Percentiles rank a stretch among this genome's conserved stretches.
These are phyloP conservation scores for Aphanoascus verrucosus DNA, from an alignment of 2,329 filamentous ascomycete species.

Conservation along the genomic window DNA sequence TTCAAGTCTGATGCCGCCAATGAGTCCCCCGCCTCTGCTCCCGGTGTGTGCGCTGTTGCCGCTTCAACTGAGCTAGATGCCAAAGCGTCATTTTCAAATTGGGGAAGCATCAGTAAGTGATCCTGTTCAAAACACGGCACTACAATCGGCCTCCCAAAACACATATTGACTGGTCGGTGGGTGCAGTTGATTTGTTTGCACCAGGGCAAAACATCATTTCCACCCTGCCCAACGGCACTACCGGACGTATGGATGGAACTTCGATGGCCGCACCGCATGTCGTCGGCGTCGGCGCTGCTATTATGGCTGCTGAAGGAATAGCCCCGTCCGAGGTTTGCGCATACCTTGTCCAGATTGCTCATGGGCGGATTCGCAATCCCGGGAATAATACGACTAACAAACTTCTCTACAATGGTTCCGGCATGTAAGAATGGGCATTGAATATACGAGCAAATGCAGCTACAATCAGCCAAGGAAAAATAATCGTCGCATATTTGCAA, in stretches of 20 bases:
- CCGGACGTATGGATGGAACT: constrained; percentile 35
- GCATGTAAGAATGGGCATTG: neutral
- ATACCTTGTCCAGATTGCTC: constrained; percentile 45
- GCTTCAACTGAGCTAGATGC: constrained; percentile 28
- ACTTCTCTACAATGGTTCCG: constrained; percentile 24
- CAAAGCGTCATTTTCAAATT: constrained; percentile 35
- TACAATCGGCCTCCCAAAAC: no score
- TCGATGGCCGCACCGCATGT: constrained; percentile 37
- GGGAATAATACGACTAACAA: constrained; percentile 21
- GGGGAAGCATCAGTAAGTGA: constrained; percentile 27
- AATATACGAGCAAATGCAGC: no score
- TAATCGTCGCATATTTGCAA: no score
- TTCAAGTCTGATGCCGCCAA: constrained; percentile 24
- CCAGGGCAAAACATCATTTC: constrained; percentile 45
- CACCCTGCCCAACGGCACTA: constrained; percentile 37
- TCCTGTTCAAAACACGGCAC: no score
- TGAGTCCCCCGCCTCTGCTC: constrained; percentile 31
- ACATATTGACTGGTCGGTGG: no score
- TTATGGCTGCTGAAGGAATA: constrained; percentile 42
- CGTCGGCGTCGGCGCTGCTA: constrained; percentile 45
- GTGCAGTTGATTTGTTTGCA: constrained; percentile 45
- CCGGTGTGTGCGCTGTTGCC: constrained; percentile 33
- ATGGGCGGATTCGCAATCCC: constrained; percentile 18
- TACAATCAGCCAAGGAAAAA: no score
- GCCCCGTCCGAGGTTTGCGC: constrained; percentile 35